Evolutionary conservation across 202 grass and related monocot species (phyloP).

Genomic region (Panicum virgatum): DNA sequence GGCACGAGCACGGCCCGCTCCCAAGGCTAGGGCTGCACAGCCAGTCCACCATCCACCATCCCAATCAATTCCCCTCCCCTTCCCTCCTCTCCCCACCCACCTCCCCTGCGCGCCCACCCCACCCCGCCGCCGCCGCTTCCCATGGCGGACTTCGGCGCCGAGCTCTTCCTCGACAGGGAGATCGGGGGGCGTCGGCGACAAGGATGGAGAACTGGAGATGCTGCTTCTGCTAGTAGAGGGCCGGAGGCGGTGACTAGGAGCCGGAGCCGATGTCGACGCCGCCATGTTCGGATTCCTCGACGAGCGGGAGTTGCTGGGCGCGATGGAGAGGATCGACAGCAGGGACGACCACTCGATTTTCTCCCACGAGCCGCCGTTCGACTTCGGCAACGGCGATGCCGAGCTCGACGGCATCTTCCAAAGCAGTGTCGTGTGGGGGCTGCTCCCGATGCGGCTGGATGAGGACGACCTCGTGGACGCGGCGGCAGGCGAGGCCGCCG

Average conservation of each 20-base stretch:
- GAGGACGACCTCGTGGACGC: slow-evolving; percentile 41
- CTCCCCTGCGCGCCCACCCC: too few relatives aligned
- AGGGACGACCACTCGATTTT: slow-evolving; percentile 42
- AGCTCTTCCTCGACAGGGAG: slow-evolving; percentile 50
- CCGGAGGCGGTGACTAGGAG: neutral
- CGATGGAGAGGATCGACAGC: slow-evolving; percentile 47
- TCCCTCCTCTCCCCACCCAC: too few relatives aligned
- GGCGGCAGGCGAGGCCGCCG: slow-evolving; percentile 44
- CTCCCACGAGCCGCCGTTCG: slow-evolving; percentile 48
- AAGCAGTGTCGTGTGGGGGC: slow-evolving; percentile 50
- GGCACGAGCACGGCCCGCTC: too few relatives aligned
- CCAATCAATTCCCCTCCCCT: slow-evolving; percentile 15
- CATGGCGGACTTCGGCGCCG: slow-evolving; percentile 45
- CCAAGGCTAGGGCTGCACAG: too few relatives aligned
- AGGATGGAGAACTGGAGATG: neutral
- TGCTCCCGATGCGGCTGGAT: slow-evolving; percentile 36
- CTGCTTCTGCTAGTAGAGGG: neutral
- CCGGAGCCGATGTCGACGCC: neutral
- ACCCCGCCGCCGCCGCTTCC: neutral
- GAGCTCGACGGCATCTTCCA: slow-evolving; percentile 43
- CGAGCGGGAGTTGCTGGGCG: slow-evolving; percentile 49
- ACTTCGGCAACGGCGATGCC: too few relatives aligned
- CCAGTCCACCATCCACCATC: too few relatives aligned
- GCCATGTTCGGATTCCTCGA: slow-evolving; percentile 49
- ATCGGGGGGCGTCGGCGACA: slow-evolving; percentile 18